Base-by-base conservation (phyloP, 805 yeast species). In the Candida khao-thaluensis region DNA sequence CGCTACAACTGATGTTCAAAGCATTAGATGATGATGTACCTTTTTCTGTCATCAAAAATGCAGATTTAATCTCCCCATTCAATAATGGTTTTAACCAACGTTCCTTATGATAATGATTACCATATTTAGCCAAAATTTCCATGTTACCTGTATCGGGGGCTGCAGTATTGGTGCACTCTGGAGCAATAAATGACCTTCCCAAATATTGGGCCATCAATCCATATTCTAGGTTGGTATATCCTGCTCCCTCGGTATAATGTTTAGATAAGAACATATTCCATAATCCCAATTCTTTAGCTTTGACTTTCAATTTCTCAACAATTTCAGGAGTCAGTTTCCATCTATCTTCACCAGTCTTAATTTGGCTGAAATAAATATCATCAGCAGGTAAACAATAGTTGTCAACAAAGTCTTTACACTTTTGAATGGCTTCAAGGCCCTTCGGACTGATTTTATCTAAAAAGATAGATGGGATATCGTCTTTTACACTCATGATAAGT, bases 121-220 rank as follows among this genome's bases (percentile, higher is more conserved):
- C 74, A 46, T 62, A 69, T 59, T 64, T 70, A 64, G 63, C 74
- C 52, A 52, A 54, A 44, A 62, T 57, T 52, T 71, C 76, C 79
- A 74, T 80, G 52, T 79, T 78, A 3, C 85, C 84, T 7, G 85
- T 79, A 48, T 79, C 85, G 7, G 85, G 85, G 8, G 85, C 84
- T 41, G 56, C 59, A 12, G 77, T 72, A 52, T 80, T 79, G 43
- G 81, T 75, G 15, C 73, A 81, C 52, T 76, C 82, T 2, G 83
- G 77, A 1, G 78, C 84, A 38, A 69, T 54, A 35, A 62, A 60
- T 2, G 78, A 66, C 36, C 76, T 63, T 10, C 85, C 86, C 52
- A 79, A 62, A 52, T 76, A 75, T 52, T 72, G 75, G 1, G 82
- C 82, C 83, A 80, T 77, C 38, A 80, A 55, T 0, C 81, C 85